phyloP scores from a whole-genome alignment of 2,329 filamentous ascomycete species.

The Sodiomyces alkalinus region DNA sequence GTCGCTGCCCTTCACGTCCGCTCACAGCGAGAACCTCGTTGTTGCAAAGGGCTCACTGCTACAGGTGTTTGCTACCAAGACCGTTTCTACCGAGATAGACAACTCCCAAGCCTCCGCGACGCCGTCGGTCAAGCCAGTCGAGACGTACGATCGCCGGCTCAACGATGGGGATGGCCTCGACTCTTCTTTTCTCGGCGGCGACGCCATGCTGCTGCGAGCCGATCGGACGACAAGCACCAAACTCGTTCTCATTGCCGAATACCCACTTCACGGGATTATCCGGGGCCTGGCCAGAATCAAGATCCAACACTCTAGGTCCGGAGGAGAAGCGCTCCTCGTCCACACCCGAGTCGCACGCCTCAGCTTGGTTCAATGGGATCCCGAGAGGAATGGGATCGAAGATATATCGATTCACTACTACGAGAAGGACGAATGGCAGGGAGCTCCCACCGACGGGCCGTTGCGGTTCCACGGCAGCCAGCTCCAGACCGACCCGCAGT shows the following conservation, averaged over 20 bases:
- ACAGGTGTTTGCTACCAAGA: slow-evolving; percentile 71
- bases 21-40: slow-evolving; percentile 68
- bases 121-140: slow-evolving; percentile 24
- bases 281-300: slow-evolving; percentile 71
- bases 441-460: slow-evolving; percentile 66
- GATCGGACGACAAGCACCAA: slow-evolving; percentile 56
- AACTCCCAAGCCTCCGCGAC: slow-evolving; percentile 20
- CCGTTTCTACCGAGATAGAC: slow-evolving; percentile 48
- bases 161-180: slow-evolving; percentile 50
- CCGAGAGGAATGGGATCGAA: slow-evolving; percentile 59
- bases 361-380: slow-evolving; percentile 88
- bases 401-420: slow-evolving; percentile 97
- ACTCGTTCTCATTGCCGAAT: slow-evolving; percentile 74
- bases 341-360: slow-evolving; percentile 86
- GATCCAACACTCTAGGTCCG: slow-evolving; percentile 55
- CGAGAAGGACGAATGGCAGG: slow-evolving; percentile 78
- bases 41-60: slow-evolving; percentile 87
- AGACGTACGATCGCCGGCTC: slow-evolving; percentile 34
- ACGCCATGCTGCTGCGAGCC: slow-evolving; percentile 44
- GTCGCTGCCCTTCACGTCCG: slow-evolving; percentile 59
- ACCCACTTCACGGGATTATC: slow-evolving; percentile 68
- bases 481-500: slow-evolving; percentile 77
- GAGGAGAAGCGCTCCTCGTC: slow-evolving; percentile 70
- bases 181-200: slow-evolving; percentile 48
- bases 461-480: slow-evolving; percentile 65